Evolutionary conservation across 2,329 filamentous ascomycete species (phyloP), one percentile per base, ranked within the genome.

Genomic region (Xylariaceae sp.): DNA sequence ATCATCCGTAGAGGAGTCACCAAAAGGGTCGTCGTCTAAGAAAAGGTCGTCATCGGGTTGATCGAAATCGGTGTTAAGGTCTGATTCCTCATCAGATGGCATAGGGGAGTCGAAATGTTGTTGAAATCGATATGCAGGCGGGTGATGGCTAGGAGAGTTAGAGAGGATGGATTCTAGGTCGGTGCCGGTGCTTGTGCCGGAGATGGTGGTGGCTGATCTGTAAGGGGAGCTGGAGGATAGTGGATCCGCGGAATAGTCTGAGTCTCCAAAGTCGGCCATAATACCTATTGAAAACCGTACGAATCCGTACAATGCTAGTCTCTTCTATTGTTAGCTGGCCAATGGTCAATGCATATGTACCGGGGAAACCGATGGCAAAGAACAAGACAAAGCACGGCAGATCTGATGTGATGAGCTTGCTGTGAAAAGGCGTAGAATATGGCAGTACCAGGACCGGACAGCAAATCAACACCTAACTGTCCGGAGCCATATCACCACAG

Each of bases 101-200:
- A 29, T 29, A 10, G 26, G 6, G 26, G 26, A 3, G 14, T 10
- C 44, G 41, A 32, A 21, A 29, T 52, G 56, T 32, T 56, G 23
- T 40, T 32, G 20, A 44, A 18, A 42, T 37, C 32, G 32, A 37
- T 12, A 37, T 37, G 32, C 26, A 29, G 26, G 26, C 5, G 10
- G 26, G 26, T 6, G 26, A 10, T 29, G 3, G 32, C 5, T 16
- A 16, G 32, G 32, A 37, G 12, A 7, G 7, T 12, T 16, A 3
- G 12, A 37, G 32, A 37, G 32, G 16, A 40, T 37, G 16, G 56
- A 55, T 40, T 48, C 44, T 43, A 43, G 21, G 52, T 60, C 48
- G 16, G 54, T 46, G 21, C 29, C 21, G n/a, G 21, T 18, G 16
- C 44, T 46, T 46, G 56, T 52, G 52, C 63, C 61, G n/a, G 63